phyloP scores from a whole-genome alignment of 257 asterid species.

The Ajuga chamaepitys region DNA sequence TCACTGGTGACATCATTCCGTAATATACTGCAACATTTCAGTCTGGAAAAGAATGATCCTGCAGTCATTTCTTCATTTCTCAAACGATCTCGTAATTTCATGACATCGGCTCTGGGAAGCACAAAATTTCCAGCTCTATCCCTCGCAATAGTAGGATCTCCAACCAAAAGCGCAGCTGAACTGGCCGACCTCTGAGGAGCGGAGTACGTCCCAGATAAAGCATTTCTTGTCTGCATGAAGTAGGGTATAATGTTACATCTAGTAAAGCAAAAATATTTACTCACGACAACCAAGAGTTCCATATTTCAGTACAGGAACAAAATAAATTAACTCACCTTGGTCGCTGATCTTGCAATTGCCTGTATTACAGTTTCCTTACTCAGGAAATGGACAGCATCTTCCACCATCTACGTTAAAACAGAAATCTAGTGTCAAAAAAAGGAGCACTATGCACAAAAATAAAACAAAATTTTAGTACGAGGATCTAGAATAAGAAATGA shows the following conservation, averaged over 20 bases:
- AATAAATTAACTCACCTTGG: constrained; percentile 52
- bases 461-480: background rate
- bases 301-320: background rate
- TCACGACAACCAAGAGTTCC: background rate
- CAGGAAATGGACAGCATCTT: constrained; percentile 98
- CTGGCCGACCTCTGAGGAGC: constrained; percentile 99
- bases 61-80: constrained; percentile 95
- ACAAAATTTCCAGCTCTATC: constrained; percentile 97
- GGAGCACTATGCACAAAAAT: background rate
- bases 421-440: background rate
- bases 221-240: constrained; percentile 81
- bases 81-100: constrained; percentile 94
- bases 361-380: constrained; percentile 87
- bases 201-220: constrained; percentile 95
- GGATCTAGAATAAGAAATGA: constrained; percentile 3
- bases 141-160: constrained; percentile 87
- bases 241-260: constrained; percentile 13
- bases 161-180: constrained; percentile 98
- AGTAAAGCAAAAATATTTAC: background rate
- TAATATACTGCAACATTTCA: constrained; percentile 51
- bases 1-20: constrained; percentile 71
- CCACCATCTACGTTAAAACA: constrained; percentile 67
- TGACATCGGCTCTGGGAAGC: constrained; percentile 96
- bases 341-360: constrained; percentile 95
- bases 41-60: constrained; percentile 66